Evolutionary conservation across 768 basidiomycete genomes (phyloP).

Genomic region (Gelatoporia subvermispora): DNA sequence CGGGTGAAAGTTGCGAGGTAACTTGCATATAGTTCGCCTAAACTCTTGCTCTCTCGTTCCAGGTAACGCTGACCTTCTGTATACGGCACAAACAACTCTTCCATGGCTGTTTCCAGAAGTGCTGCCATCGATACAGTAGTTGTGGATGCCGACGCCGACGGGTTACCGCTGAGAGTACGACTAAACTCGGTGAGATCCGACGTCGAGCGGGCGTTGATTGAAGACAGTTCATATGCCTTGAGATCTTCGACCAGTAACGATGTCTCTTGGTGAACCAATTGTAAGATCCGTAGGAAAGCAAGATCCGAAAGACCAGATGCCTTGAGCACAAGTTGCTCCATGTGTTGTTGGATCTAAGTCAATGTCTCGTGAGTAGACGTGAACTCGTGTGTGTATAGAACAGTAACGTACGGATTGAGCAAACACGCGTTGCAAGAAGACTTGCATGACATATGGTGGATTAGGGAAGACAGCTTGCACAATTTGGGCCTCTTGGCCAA

Average conservation of each 20-base stretch:
- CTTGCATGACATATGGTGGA: slow-evolving; percentile 94
- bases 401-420: slow-evolving; percentile 79
- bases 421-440: slow-evolving; percentile 95
- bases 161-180: slow-evolving; percentile 40
- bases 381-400: too few species aligned
- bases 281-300: slow-evolving; percentile 85
- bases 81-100: slow-evolving; percentile 93
- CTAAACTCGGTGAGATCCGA: slow-evolving; percentile 60
- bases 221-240: slow-evolving; percentile 82
- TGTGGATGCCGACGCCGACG: slow-evolving; percentile 37
- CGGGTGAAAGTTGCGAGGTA: slow-evolving; percentile 73
- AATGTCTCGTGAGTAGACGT: too few species aligned
- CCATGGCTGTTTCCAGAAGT: slow-evolving; percentile 95
- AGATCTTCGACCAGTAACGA: slow-evolving; percentile 83
- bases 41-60: slow-evolving; percentile 82
- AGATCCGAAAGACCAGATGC: slow-evolving; percentile 77
- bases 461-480: slow-evolving; percentile 99
- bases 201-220: slow-evolving; percentile 58
- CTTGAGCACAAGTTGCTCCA: slow-evolving; percentile 82
- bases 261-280: slow-evolving; percentile 79
- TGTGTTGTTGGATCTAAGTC: slow-evolving; percentile 90
- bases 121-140: slow-evolving; percentile 55
- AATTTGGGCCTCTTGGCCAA: slow-evolving; percentile 94
- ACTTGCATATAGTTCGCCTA: slow-evolving; percentile 72
- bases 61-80: slow-evolving; percentile 89